Evolutionary conservation across 2,329 filamentous ascomycete species (phyloP).

Genomic region (Fusarium camptoceras): DNA sequence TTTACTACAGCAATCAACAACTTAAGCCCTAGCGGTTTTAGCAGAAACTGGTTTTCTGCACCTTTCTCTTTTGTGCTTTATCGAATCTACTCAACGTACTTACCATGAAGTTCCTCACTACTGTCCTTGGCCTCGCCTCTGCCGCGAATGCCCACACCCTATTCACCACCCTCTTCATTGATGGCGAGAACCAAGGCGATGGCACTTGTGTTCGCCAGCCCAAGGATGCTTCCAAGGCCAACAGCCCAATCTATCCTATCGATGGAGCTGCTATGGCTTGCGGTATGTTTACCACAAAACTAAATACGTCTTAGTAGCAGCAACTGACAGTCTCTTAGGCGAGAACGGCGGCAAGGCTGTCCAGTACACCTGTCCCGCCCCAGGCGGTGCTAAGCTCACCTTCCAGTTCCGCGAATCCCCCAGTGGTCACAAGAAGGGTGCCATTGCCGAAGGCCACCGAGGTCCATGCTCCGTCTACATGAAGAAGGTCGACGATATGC

Average conservation of each 20-base stretch:
- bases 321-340: conserved; percentile 50
- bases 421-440: conserved; percentile 63
- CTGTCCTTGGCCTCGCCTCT: conserved; percentile 53
- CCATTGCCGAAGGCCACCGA: conserved; percentile 71
- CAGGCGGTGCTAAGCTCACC: conserved; percentile 67
- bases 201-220: conserved; percentile 79
- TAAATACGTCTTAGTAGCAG: background rate
- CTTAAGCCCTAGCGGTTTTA: conserved; percentile 36
- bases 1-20: conserved; percentile 15
- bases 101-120: conserved; percentile 54
- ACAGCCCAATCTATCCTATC: conserved; percentile 68
- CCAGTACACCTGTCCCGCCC: conserved; percentile 60
- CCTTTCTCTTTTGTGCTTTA: conserved; percentile 3
- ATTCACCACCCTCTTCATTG: conserved; percentile 72
- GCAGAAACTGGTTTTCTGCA: conserved; percentile 46
- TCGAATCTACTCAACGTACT: conserved; percentile 39
- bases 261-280: conserved; percentile 75
- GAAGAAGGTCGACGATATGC: conserved; percentile 73
- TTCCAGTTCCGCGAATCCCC: conserved; percentile 75
- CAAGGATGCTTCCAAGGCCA: conserved; percentile 62
- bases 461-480: conserved; percentile 80
- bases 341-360: conserved; percentile 59
- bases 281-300: conserved; percentile 60
- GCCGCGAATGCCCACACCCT: conserved; percentile 67
- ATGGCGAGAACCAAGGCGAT: conserved; percentile 74